Evolutionary conservation across 148 eudicot species (phyloP).

Genomic region (Vaccinium myrtillus): DNA sequence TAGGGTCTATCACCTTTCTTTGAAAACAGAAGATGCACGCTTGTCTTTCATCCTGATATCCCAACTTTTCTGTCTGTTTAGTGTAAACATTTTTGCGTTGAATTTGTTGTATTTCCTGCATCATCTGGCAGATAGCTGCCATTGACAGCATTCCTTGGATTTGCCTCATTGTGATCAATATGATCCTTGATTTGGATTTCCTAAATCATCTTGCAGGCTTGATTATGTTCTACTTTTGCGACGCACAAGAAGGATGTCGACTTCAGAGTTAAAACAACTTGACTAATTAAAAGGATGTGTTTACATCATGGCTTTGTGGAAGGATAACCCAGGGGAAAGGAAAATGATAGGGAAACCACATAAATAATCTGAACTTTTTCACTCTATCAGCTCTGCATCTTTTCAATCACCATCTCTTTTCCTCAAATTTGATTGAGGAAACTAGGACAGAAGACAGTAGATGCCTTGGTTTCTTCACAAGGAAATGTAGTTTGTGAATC

Average conservation of each 20-base stretch:
- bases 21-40: not conserved
- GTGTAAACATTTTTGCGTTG: not conserved
- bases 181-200: not conserved
- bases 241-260: not conserved
- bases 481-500: not conserved
- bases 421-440: not conserved
- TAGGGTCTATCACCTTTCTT: not conserved
- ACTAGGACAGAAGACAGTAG: not conserved
- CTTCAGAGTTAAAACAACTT: not conserved
- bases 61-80: not conserved
- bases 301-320: not conserved
- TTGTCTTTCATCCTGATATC: not conserved
- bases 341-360: not conserved
- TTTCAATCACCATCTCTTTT: not conserved
- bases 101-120: not conserved
- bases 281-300: not conserved
- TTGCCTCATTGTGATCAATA: not conserved
- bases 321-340: not conserved
- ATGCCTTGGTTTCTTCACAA: not conserved
- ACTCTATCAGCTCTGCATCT: not conserved
- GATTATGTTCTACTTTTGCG: not conserved
- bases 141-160: not conserved
- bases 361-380: not conserved
- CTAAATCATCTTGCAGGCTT: not conserved
- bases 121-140: not conserved